Evolutionary conservation across 164 flowering plant genomes (phyloP).

Genomic region (Buxus sempervirens): DNA sequence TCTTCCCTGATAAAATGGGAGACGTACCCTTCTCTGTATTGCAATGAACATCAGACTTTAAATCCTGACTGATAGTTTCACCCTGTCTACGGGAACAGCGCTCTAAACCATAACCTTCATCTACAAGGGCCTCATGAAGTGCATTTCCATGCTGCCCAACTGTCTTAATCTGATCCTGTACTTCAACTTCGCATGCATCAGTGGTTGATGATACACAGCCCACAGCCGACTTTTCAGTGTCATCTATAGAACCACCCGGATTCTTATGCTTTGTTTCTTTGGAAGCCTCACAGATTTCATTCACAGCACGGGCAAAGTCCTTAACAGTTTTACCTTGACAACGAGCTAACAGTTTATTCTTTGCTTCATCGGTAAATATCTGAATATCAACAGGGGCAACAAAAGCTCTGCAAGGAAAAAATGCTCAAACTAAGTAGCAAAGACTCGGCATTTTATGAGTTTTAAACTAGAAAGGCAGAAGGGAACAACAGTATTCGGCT

Average conservation of each 20-base stretch:
- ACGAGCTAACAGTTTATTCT: constrained; percentile 56
- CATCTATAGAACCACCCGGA: constrained; percentile 28
- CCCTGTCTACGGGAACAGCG: constrained; percentile 25
- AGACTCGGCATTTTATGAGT: neutral
- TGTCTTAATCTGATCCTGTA: constrained; percentile 25
- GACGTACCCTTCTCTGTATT: constrained; percentile 17
- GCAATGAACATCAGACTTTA: constrained; percentile 23
- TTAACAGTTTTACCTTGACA: constrained; percentile 72
- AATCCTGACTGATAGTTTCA: constrained; percentile 28
- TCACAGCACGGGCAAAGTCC: constrained; percentile 76
- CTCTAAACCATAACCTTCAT: constrained; percentile 34
- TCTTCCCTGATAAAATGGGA: constrained; percentile 19
- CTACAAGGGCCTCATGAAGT: constrained; percentile 21
- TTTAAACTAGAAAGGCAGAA: neutral
- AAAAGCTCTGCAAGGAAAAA: constrained; percentile 63
- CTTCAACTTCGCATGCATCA: constrained; percentile 29
- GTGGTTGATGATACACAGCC: constrained; percentile 24
- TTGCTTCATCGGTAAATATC: constrained; percentile 68
- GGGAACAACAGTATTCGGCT: neutral
- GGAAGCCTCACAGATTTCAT: constrained; percentile 78
- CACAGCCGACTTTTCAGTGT: constrained; percentile 25
- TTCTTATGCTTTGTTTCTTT: constrained; percentile 53
- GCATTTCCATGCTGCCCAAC: constrained; percentile 19
- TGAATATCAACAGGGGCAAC: constrained; percentile 93
- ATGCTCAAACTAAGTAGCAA: neutral